Evolutionary conservation across 2,329 filamentous ascomycete genomes (phyloP).

Genomic region (Neobulgaria alba): DNA sequence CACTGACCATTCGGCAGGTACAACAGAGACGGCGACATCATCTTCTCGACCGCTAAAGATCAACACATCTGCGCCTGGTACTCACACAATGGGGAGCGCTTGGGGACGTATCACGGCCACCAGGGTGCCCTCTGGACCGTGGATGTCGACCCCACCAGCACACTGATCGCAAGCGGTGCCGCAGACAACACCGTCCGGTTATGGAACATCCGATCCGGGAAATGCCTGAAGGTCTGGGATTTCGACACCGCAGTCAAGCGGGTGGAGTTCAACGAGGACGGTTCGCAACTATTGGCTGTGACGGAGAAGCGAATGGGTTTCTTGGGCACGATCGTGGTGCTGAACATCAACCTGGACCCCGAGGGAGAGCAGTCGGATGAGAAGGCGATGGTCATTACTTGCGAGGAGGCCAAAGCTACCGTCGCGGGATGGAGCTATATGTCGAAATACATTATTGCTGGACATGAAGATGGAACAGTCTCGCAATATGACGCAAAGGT

Average conservation of each 20-base stretch:
- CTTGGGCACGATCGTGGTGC: slow-evolving; percentile 85
- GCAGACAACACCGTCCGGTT: slow-evolving; percentile 97
- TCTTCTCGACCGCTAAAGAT: slow-evolving; percentile 94
- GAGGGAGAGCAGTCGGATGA: slow-evolving; percentile 79
- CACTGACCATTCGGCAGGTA: slow-evolving; percentile 45
- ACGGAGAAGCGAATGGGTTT: slow-evolving; percentile 99
- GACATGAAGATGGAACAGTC: slow-evolving; percentile 91
- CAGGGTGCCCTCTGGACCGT: slow-evolving; percentile 98
- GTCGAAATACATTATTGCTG: slow-evolving; percentile 91
- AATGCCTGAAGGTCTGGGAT: slow-evolving; percentile 94
- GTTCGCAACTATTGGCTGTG: slow-evolving; percentile 79
- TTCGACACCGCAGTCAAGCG: slow-evolving; percentile 96
- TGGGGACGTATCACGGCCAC: slow-evolving; percentile 94
- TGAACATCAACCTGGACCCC: slow-evolving; percentile 79
- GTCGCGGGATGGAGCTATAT: slow-evolving; percentile 96
- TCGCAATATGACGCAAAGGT: slow-evolving; percentile 89
- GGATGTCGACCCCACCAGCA: slow-evolving; percentile 87
- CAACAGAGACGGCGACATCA: slow-evolving; percentile 89
- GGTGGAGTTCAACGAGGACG: slow-evolving; percentile 95
- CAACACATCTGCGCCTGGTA: slow-evolving; percentile 97
- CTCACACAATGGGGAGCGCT: slow-evolving; percentile 93
- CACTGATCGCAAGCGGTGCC: slow-evolving; percentile 86
- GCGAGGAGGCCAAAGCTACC: slow-evolving; percentile 92
- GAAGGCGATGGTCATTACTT: slow-evolving; percentile 77
- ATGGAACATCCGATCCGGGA: slow-evolving; percentile 92